Conservation (phyloP, 139 green algal species). For the Tetradesmus obliquus region DNA sequence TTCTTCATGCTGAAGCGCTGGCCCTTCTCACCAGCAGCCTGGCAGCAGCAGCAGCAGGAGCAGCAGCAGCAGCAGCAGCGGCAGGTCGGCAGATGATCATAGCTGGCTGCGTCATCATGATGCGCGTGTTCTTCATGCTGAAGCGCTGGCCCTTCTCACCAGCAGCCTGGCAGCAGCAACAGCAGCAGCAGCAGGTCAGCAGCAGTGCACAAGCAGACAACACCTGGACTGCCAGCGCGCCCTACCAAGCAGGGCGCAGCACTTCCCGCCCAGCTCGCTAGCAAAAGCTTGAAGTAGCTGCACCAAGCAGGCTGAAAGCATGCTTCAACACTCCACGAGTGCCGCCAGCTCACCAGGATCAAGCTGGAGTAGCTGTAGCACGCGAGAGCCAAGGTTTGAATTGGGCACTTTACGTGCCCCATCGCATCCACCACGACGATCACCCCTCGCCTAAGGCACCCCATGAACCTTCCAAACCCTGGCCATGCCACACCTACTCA, state of each 20-base stretch:
- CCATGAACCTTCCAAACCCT: neutral
- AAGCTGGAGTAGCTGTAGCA: slow-evolving; percentile 77
- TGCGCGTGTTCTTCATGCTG: slow-evolving; percentile 91
- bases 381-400: slow-evolving; percentile 83
- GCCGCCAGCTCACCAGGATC: slow-evolving; percentile 68
- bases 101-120: slow-evolving; percentile 86
- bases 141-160: slow-evolving; percentile 92
- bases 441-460: no score
- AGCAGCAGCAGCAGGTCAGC: neutral
- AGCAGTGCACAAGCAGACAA: neutral
- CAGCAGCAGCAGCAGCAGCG: neutral
- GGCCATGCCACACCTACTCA: neutral
- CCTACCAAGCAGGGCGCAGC: neutral
- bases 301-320: no score
- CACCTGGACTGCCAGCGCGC: neutral
- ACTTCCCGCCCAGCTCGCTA: no score
- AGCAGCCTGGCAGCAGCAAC: slow-evolving; percentile 61
- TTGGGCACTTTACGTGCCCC: neutral
- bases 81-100: neutral
- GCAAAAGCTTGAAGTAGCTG: no score
- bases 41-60: slow-evolving; percentile 11
- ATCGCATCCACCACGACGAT: no score
- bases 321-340: neutral
- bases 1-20: slow-evolving; percentile 93
- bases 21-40: slow-evolving; percentile 89